Conservation (phyloP, 2,329 filamentous ascomycete species). For the Xylariaceae sp. region DNA sequence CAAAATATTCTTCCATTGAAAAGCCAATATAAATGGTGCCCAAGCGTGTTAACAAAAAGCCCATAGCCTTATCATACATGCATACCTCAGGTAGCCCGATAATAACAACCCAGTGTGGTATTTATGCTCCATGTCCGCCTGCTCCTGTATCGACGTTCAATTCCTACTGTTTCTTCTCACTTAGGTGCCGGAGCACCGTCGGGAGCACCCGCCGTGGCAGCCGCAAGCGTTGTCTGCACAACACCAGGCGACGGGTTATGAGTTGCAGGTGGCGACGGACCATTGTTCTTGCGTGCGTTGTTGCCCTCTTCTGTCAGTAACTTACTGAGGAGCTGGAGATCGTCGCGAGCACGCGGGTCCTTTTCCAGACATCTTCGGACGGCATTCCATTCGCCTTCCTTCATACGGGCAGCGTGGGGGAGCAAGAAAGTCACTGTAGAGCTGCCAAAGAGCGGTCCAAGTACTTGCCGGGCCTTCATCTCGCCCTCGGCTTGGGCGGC, state of each 20-base stretch:
- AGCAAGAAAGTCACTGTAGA: slow-evolving; percentile 69
- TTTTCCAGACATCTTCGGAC: slow-evolving; percentile 66
- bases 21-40: too few species aligned
- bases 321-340: slow-evolving; percentile 55
- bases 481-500: slow-evolving; percentile 51
- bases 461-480: slow-evolving; percentile 58
- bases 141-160: too few species aligned
- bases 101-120: too few species aligned
- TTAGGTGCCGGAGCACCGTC: slow-evolving; percentile 16
- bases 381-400: slow-evolving; percentile 70
- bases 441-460: slow-evolving; percentile 60
- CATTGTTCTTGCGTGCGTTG: slow-evolving; percentile 26
- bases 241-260: slow-evolving; percentile 27
- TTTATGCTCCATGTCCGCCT: too few species aligned
- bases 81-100: too few species aligned
- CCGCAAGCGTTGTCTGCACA: slow-evolving; percentile 32
- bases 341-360: slow-evolving; percentile 62
- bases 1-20: too few species aligned
- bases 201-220: slow-evolving; percentile 23
- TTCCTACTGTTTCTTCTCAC: too few species aligned
- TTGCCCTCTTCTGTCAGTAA: slow-evolving; percentile 52
- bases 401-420: slow-evolving; percentile 65
- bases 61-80: too few species aligned
- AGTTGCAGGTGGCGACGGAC: slow-evolving; percentile 20
- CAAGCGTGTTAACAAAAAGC: too few species aligned